phyloP scores from a whole-genome alignment of 495 filamentous ascomycete species.

The Chaetomium fimeti region DNA sequence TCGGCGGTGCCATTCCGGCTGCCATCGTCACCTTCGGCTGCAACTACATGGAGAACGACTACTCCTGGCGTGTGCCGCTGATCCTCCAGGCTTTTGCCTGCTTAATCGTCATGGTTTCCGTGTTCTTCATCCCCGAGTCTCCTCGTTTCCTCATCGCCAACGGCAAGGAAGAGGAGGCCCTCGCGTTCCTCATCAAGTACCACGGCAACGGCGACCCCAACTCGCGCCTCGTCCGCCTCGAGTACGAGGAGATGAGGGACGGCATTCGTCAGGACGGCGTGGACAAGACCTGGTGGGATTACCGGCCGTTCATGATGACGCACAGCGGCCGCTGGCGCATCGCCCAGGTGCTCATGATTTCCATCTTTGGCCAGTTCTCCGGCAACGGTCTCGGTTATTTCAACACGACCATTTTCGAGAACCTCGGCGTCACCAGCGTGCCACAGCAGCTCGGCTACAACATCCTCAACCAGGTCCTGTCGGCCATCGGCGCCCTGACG shows the following conservation, averaged over 20 bases:
- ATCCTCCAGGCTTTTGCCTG: slow-evolving; percentile 48
- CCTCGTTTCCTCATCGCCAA: slow-evolving; percentile 62
- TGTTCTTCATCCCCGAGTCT: slow-evolving; percentile 63
- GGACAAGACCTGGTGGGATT: slow-evolving; percentile 51
- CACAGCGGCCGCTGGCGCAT: slow-evolving; percentile 51
- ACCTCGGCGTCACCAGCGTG: slow-evolving; percentile 35
- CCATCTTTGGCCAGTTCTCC: slow-evolving; percentile 55
- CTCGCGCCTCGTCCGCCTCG: slow-evolving; percentile 54
- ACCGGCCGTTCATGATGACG: slow-evolving; percentile 45
- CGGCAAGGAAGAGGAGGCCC: slow-evolving; percentile 51
- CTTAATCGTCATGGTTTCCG: slow-evolving; percentile 47
- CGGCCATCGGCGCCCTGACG: slow-evolving; percentile 46
- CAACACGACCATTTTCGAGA: slow-evolving; percentile 40
- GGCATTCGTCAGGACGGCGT: slow-evolving; percentile 55
- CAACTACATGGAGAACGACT: slow-evolving; percentile 43
- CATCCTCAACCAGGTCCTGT: slow-evolving; percentile 47
- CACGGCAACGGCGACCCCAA: slow-evolving; percentile 57
- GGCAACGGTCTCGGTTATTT: slow-evolving; percentile 50
- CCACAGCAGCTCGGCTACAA: slow-evolving; percentile 46
- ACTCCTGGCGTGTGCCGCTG: slow-evolving; percentile 49
- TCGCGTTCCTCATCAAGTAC: slow-evolving; percentile 56
- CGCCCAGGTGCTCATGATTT: slow-evolving; percentile 51
- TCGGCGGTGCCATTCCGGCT: slow-evolving; percentile 51
- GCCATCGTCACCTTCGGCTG: slow-evolving; percentile 47
- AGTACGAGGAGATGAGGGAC: slow-evolving; percentile 61